Evolutionary conservation across 371 early-diverging fungal genomes (phyloP), one percentile per base, ranked within the genome.

Genomic region (Zopfochytrium polystomum): DNA sequence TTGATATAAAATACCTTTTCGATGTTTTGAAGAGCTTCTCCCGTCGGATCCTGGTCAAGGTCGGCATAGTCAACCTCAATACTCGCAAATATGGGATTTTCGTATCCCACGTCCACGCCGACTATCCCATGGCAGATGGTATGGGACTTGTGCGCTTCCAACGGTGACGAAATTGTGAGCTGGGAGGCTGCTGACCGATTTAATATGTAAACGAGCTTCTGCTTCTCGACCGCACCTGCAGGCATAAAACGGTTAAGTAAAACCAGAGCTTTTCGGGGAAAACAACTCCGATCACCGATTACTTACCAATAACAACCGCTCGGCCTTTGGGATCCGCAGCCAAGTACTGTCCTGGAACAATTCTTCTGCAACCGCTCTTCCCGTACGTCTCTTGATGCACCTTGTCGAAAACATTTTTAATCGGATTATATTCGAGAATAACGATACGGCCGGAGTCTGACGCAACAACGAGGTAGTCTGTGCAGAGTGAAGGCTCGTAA

Each of bases 91-190:
- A 94, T 82, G 2, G 99, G 99, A 73, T 97, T 98, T 63, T 98
- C 98, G 65, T 90, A 98, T 0, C 96, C 98, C 34, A 98, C 98
- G 74, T 98, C 98, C 20, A 97, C 83, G 20, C 90, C 97, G 31
- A 88, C 87, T 44, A 89, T 76, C 63, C 85, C 80, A 57, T 86
- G 87, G 56, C 87, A 82, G 23, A 96, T 66, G 0, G 88, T 86
- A 50, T 88, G 80, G 13, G 88, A 75, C 64, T 89, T 90, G 77
- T 92, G 91, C 4, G 96, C 93, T 75, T 96, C 96, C 50, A 98
- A 73, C 2, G 98, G 99, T 33, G 96, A 96, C 31, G 93, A 93
- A 33, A 98, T 93, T 5, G 92, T 89, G 47, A 95, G 72, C 34
- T 84, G 81, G 2, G 89, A 86, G 0, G 90, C 84, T 1, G 90